phyloP scores from a whole-genome alignment of 2,329 filamentous ascomycete species.

The Hypocrella siamensis region DNA sequence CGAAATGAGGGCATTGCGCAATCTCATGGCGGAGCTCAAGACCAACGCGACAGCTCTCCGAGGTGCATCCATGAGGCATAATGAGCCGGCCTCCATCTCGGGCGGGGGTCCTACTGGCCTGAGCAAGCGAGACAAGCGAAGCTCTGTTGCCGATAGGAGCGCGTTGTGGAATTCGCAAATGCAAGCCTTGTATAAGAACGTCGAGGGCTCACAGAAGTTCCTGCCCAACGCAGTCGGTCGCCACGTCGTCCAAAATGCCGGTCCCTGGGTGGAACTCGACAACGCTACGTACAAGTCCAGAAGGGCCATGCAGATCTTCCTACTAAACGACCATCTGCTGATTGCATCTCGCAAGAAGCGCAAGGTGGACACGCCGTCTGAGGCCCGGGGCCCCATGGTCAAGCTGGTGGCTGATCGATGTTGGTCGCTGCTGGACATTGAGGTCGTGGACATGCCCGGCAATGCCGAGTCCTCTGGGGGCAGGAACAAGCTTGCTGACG shows the following conservation, averaged over 20 bases:
- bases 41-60: slow-evolving; percentile 54
- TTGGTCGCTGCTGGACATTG: slow-evolving; percentile 85
- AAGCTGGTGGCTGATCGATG: slow-evolving; percentile 89
- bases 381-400: slow-evolving; percentile 37
- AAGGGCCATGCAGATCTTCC: slow-evolving; percentile 75
- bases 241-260: slow-evolving; percentile 85
- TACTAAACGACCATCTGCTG: slow-evolving; percentile 88
- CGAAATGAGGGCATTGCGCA: slow-evolving; percentile 83
- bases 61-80: slow-evolving; percentile 36
- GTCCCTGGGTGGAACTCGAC: slow-evolving; percentile 89
- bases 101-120: slow-evolving; percentile 37
- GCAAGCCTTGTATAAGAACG: slow-evolving; percentile 76
- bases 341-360: slow-evolving; percentile 89
- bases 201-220: slow-evolving; percentile 97
- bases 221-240: slow-evolving; percentile 80
- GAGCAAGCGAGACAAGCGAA: slow-evolving; percentile 67
- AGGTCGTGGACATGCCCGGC: slow-evolving; percentile 74
- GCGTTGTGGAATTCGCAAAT: slow-evolving; percentile 55
- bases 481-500: slow-evolving; percentile 57
- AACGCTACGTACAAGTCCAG: slow-evolving; percentile 93
- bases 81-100: slow-evolving; percentile 30
- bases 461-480: slow-evolving; percentile 38
- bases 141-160: slow-evolving; percentile 62
- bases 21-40: slow-evolving; percentile 86
- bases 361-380: slow-evolving; percentile 50